Evolutionary conservation across 345 rosid genomes (phyloP).

Genomic region (Litchi chinensis): DNA sequence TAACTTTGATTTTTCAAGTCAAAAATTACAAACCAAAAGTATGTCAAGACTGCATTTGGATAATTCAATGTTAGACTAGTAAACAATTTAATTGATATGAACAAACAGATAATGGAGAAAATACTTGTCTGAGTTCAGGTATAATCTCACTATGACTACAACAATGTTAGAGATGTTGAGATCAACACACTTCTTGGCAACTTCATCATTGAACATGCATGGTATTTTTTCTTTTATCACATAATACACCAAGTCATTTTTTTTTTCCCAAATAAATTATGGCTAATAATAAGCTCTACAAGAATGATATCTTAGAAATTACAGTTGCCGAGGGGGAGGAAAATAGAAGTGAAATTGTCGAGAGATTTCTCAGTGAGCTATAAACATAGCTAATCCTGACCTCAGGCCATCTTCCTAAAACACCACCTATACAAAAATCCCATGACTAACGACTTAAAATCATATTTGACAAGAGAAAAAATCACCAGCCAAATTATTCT

Average conservation of each 20-base stretch:
- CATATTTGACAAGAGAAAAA: conserved; percentile 27
- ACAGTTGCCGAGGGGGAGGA: conserved; percentile 28
- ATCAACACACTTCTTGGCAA: not conserved
- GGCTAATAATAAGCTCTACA: conserved; percentile 32
- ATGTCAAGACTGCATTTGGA: not conserved
- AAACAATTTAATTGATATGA: not conserved
- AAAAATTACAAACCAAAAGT: not conserved
- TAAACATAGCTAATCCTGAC: conserved; percentile 29
- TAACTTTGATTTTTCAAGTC: not conserved
- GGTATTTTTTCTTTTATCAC: conserved; percentile 12
- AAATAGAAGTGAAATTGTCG: conserved; percentile 30
- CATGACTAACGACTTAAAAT: conserved; percentile 17
- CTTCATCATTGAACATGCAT: not conserved
- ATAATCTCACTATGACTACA: too few relatives aligned
- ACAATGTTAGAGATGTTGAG: not conserved
- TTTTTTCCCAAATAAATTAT: conserved; percentile 21
- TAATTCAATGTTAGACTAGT: not conserved
- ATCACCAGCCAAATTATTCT: conserved; percentile 27
- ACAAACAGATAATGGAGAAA: not conserved
- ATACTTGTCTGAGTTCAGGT: not conserved
- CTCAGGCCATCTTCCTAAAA: conserved; percentile 31
- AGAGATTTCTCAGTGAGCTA: conserved; percentile 27
- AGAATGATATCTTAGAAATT: conserved; percentile 29
- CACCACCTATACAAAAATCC: conserved; percentile 45
- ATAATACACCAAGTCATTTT: conserved; percentile 1